Evolutionary conservation across 2,329 filamentous ascomycete species (phyloP).

Genomic region (Huntiella moniliformis): DNA sequence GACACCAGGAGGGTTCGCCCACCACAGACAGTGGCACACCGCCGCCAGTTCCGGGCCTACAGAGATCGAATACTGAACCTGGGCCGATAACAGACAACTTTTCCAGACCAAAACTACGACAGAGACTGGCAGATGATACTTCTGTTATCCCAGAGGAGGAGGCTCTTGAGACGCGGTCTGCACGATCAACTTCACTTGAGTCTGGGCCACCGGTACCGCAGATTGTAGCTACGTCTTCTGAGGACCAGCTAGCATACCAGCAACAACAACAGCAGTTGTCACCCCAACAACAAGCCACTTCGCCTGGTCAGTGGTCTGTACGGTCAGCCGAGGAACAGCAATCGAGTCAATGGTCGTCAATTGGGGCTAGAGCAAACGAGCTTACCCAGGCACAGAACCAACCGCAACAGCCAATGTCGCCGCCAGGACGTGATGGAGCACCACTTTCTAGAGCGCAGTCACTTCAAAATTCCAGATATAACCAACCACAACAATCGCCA

Average conservation of each 20-base stretch:
- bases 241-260: slow-evolving; percentile 7
- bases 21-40: slow-evolving; percentile 18
- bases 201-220: slow-evolving; percentile 28
- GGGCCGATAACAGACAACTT: slow-evolving; percentile 33
- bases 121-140: slow-evolving; percentile 28
- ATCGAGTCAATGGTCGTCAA: slow-evolving; percentile 1
- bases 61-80: slow-evolving; percentile 54
- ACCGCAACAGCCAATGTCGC: slow-evolving; percentile 8
- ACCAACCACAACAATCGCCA: slow-evolving; percentile 32
- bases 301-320: slow-evolving; percentile 5
- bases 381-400: slow-evolving; percentile 8
- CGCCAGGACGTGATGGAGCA: not conserved
- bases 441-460: not conserved
- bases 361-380: not conserved
- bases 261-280: slow-evolving; percentile 3
- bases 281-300: not conserved
- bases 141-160: not conserved
- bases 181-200: slow-evolving; percentile 10
- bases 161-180: not conserved
- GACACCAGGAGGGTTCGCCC: slow-evolving; percentile 7
- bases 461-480: not conserved
- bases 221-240: slow-evolving; percentile 45
- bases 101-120: slow-evolving; percentile 36
- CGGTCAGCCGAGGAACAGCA: slow-evolving; percentile 7
- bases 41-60: slow-evolving; percentile 25